phyloP scores from a whole-genome alignment of 345 rosid genomes.

The Gossypium bickii region DNA sequence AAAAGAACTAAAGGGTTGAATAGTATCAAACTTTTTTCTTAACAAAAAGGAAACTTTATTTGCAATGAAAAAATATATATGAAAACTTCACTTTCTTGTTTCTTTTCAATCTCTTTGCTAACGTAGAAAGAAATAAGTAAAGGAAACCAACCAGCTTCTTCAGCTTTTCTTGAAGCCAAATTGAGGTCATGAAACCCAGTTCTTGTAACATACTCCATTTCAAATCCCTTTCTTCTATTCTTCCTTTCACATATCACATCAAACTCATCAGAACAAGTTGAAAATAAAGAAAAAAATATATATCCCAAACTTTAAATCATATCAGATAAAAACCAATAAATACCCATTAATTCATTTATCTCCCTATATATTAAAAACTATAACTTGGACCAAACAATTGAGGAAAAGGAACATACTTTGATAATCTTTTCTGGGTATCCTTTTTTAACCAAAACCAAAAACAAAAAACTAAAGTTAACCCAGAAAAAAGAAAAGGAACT shows the following conservation, averaged over 20 bases:
- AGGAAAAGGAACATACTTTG: not conserved
- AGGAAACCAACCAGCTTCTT: constrained; percentile 64
- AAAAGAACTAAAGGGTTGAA: not conserved
- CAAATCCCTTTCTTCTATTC: constrained; percentile 10
- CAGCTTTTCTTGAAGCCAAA: constrained; percentile 87
- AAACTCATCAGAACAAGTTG: not conserved
- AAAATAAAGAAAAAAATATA: not conserved
- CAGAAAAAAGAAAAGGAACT: not conserved
- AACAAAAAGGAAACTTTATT: not conserved
- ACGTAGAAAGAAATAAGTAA: not conserved
- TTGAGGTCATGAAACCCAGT: constrained; percentile 51
- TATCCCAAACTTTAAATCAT: not conserved
- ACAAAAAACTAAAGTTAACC: not conserved
- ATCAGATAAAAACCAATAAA: not conserved
- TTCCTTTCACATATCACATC: constrained; percentile 12
- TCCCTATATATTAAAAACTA: not conserved
- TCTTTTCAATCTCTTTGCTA: constrained; percentile 1
- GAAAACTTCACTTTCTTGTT: not conserved
- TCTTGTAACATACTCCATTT: constrained; percentile 48
- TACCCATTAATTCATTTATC: not conserved
- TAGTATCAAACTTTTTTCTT: not conserved
- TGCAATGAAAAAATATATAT: not conserved
- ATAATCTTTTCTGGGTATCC: not conserved
- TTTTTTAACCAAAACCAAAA: not conserved
- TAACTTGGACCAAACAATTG: not conserved